Percentiles rank a stretch among this genome's conserved stretches.
Conservation (phyloP, 441 rosid species). For the Isatis lusitanica region DNA sequence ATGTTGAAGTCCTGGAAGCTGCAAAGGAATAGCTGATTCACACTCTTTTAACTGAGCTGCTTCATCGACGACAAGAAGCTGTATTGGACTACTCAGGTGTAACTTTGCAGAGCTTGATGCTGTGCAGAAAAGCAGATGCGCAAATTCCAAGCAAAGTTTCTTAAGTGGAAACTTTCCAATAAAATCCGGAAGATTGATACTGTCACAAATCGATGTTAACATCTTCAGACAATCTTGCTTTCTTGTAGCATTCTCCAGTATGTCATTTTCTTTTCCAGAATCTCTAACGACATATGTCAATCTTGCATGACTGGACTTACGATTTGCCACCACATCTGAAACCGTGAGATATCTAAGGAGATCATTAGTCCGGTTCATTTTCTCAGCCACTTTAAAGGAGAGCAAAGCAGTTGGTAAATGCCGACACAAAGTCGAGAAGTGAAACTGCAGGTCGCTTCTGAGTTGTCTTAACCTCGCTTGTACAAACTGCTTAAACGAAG, state of each 20-base stretch:
- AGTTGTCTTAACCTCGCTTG: conserved; percentile 9
- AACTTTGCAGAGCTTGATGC: conserved; percentile 47
- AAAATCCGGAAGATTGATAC: conserved; percentile 7
- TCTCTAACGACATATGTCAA: not conserved
- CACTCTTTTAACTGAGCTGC: conserved; percentile 68
- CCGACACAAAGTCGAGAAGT: conserved; percentile 25
- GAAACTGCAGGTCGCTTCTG: conserved; percentile 3
- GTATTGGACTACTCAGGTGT: conserved; percentile 24
- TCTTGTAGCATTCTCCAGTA: not conserved
- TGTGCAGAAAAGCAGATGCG: conserved; percentile 45
- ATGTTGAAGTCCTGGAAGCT: conserved; percentile 45
- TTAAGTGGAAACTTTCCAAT: not conserved
- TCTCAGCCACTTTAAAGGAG: conserved; percentile 19
- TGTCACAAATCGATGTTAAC: conserved; percentile 26
- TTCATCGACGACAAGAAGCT: conserved; percentile 52
- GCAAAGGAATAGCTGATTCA: conserved; percentile 56
- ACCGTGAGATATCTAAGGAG: not conserved
- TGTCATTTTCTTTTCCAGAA: not conserved
- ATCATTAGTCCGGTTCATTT: conserved; percentile 15
- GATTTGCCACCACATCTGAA: not conserved
- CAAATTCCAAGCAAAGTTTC: conserved; percentile 36
- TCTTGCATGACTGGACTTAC: not conserved
- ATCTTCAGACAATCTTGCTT: conserved; percentile 23
- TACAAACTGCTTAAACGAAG: conserved; percentile 19
- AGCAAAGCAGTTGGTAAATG: conserved; percentile 41